A percentile compares a stretch with the other conserved stretches of the same genome.
These are phyloP conservation scores for Aegilops umbellulata DNA, from an alignment of 176 grass and related monocot species.

Conservation along the genomic window DNA sequence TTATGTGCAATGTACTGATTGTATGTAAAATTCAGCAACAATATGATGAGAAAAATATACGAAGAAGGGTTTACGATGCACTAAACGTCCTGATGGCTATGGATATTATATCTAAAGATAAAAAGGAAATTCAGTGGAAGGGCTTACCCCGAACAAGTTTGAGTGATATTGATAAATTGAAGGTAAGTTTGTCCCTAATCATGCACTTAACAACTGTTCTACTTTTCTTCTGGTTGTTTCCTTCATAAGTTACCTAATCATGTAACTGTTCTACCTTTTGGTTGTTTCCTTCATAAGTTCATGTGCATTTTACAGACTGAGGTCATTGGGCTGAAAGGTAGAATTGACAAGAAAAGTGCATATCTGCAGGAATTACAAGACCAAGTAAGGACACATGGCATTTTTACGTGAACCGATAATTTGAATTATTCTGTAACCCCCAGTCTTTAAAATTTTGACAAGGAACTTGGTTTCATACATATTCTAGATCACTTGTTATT, in stretches of 20 bases:
- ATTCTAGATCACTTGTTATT: neutral
- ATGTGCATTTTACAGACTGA: slow-evolving; percentile 56
- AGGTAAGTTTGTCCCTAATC: slow-evolving; percentile 48
- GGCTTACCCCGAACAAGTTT: slow-evolving; percentile 91
- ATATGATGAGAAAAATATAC: slow-evolving; percentile 99
- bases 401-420: neutral
- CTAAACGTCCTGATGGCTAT: slow-evolving; percentile 98
- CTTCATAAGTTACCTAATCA: slow-evolving; percentile 20
- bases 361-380: slow-evolving; percentile 96
- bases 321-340: slow-evolving; percentile 57
- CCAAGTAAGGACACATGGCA: slow-evolving; percentile 59
- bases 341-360: slow-evolving; percentile 82
- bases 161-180: slow-evolving; percentile 88
- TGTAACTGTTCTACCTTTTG: slow-evolving; percentile 6
- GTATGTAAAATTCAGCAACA: slow-evolving; percentile 74
- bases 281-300: slow-evolving; percentile 7
- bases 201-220: slow-evolving; percentile 9
- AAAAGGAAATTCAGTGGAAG: slow-evolving; percentile 99
- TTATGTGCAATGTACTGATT: slow-evolving; percentile 28
- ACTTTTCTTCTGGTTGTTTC: neutral
- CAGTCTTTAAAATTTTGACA: neutral
- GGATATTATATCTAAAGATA: slow-evolving; percentile 99
- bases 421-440: neutral
- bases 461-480: neutral
- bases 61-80: slow-evolving; percentile 95